Conservation (phyloP, 2,329 filamentous ascomycete species). For the Fusarium sp. region DNA sequence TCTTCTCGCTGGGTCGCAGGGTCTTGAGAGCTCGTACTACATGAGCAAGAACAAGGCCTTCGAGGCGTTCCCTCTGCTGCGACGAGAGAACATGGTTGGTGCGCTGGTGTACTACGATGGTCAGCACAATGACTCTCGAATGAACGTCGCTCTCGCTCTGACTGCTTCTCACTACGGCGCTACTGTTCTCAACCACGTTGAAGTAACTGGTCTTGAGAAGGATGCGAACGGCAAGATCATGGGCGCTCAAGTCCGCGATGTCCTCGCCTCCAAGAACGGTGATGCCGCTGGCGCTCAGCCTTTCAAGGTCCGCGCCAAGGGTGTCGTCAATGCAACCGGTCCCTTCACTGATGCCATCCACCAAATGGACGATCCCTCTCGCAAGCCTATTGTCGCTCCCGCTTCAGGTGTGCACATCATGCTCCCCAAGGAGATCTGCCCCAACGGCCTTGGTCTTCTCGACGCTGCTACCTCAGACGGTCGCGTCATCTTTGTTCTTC, state of each 20-base stretch:
- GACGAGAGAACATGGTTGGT: slow-evolving; percentile 77
- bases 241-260: slow-evolving; percentile 66
- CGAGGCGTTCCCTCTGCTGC: slow-evolving; percentile 82
- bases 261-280: slow-evolving; percentile 70
- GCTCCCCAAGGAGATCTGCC: slow-evolving; percentile 81
- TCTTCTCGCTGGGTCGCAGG: slow-evolving; percentile 81
- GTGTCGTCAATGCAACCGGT: slow-evolving; percentile 85
- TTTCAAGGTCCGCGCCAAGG: slow-evolving; percentile 80
- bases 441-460: slow-evolving; percentile 83
- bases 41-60: slow-evolving; percentile 80
- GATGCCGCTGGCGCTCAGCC: slow-evolving; percentile 62
- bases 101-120: slow-evolving; percentile 89
- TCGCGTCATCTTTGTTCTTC: slow-evolving; percentile 88
- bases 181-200: slow-evolving; percentile 83
- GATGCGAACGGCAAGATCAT: slow-evolving; percentile 74
- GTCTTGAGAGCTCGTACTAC: slow-evolving; percentile 86
- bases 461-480: slow-evolving; percentile 82
- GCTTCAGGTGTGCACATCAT: slow-evolving; percentile 86
- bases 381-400: slow-evolving; percentile 79
- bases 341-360: slow-evolving; percentile 84
- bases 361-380: slow-evolving; percentile 78
- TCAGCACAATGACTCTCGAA: slow-evolving; percentile 87
- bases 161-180: slow-evolving; percentile 83
- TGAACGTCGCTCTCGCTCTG: slow-evolving; percentile 86
- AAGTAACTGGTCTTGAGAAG: slow-evolving; percentile 80